Percentiles rank a stretch among this genome's conserved stretches.
These are phyloP conservation scores for Caloboletus firmus DNA, from an alignment of 1,284 basidiomycete genomes.

Conservation along the genomic window DNA sequence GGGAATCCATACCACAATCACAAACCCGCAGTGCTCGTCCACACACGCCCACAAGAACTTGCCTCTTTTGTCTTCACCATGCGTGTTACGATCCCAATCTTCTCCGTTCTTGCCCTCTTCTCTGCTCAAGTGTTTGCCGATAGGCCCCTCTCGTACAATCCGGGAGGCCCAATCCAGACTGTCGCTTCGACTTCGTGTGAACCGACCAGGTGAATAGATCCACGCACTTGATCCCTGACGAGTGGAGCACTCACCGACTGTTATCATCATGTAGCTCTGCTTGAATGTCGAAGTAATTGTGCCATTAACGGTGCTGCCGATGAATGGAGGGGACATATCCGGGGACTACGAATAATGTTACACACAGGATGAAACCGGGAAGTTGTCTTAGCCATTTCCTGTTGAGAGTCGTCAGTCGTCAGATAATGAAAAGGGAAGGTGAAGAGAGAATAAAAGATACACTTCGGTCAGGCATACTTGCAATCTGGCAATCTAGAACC, in stretches of 20 bases:
- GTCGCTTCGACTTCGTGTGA: neutral
- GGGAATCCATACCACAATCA: neutral
- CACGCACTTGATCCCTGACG: neutral
- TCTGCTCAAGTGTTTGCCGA: neutral
- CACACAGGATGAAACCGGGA: neutral
- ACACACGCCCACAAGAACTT: too few species aligned
- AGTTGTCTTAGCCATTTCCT: neutral
- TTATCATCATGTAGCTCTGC: neutral
- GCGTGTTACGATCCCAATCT: neutral
- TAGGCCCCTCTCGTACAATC: neutral
- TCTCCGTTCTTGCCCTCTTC: neutral
- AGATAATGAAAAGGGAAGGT: too few species aligned
- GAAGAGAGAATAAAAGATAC: too few species aligned
- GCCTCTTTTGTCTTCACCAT: neutral
- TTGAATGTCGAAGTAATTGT: neutral
- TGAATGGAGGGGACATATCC: neutral
- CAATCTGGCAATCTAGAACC: too few species aligned
- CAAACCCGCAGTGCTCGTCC: neutral
- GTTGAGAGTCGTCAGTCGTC: too few species aligned
- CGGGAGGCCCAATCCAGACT: neutral
- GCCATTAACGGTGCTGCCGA: neutral
- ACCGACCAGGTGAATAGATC: neutral
- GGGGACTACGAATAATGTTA: neutral
- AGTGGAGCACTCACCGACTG: neutral
- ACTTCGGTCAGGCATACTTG: too few species aligned